Evolutionary conservation across 2,329 filamentous ascomycete species (phyloP).

Genomic region (Falciphora oryzae): DNA sequence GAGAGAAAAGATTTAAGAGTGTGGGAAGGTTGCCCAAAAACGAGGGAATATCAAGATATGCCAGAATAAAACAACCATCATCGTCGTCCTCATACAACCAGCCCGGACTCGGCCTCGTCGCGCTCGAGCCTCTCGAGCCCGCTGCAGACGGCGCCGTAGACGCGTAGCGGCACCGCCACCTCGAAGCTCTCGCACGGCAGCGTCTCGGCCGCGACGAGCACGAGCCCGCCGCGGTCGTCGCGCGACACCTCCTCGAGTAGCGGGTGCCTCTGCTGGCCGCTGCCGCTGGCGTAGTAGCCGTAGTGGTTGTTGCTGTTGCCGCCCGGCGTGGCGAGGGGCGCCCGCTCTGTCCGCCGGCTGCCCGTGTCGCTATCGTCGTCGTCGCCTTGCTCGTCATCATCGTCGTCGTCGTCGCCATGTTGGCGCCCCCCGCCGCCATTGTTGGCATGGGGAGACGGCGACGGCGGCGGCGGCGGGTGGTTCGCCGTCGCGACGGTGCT

Average conservation of each 20-base stretch:
- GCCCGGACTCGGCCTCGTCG: conserved; percentile 37
- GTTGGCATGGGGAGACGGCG: conserved; percentile 17
- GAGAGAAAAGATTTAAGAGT: too few species aligned
- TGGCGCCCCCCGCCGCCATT: conserved; percentile 19
- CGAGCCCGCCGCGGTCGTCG: conserved; percentile 68
- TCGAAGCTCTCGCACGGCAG: conserved; percentile 86
- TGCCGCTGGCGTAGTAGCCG: conserved; percentile 20
- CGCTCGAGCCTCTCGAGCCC: conserved; percentile 51
- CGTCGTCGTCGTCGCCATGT: conserved; percentile 19
- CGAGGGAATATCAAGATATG: neutral
- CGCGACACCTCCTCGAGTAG: conserved; percentile 74
- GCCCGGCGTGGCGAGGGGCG: conserved; percentile 5
- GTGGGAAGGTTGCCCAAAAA: neutral
- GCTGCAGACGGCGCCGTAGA: conserved; percentile 63
- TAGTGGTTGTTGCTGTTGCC: conserved; percentile 11
- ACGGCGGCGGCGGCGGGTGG: neutral
- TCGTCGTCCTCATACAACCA: conserved; percentile 30
- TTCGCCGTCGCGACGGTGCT: neutral
- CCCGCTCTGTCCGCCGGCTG: conserved; percentile 9
- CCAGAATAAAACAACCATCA: neutral
- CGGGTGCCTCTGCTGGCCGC: conserved; percentile 29
- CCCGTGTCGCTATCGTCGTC: conserved; percentile 12
- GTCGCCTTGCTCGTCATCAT: conserved; percentile 29
- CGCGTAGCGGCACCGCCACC: conserved; percentile 74
- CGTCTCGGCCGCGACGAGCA: conserved; percentile 72